Conservation (phyloP, 2,329 filamentous ascomycete species). For the Emergomyces africanus region DNA sequence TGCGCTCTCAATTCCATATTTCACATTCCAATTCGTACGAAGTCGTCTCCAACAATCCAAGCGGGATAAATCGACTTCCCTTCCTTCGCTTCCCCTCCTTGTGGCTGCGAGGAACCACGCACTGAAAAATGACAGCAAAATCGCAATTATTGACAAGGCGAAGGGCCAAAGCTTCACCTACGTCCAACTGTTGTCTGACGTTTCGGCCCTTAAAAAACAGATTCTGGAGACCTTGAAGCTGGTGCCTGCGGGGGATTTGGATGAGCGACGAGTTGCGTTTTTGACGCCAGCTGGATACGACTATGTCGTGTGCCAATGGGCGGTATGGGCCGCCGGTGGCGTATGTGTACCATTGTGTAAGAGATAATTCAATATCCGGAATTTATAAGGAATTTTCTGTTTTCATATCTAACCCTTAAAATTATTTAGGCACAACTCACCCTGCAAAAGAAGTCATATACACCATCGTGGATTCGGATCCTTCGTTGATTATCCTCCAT, state of each 20-base stretch:
- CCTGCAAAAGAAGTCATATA: slow-evolving; percentile 31
- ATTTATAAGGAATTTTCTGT: neutral
- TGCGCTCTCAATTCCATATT: neutral
- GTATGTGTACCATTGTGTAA: slow-evolving; percentile 32
- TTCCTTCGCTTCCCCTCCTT: slow-evolving; percentile 30
- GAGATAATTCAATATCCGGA: slow-evolving; percentile 4
- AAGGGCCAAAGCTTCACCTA: slow-evolving; percentile 30
- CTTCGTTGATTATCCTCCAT: slow-evolving; percentile 30
- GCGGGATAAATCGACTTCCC: slow-evolving; percentile 12
- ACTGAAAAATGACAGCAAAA: slow-evolving; percentile 19
- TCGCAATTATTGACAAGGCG: slow-evolving; percentile 27
- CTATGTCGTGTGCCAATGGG: slow-evolving; percentile 32
- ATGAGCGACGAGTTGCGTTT: slow-evolving; percentile 28
- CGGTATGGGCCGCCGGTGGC: slow-evolving; percentile 33
- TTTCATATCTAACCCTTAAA: slow-evolving; percentile 5
- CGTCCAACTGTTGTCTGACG: slow-evolving; percentile 28
- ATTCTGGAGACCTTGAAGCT: slow-evolving; percentile 22
- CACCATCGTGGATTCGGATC: slow-evolving; percentile 30
- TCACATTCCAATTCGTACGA: slow-evolving; percentile 3
- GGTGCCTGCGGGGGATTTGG: slow-evolving; percentile 16
- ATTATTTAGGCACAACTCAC: slow-evolving; percentile 25
- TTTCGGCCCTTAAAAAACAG: slow-evolving; percentile 22
- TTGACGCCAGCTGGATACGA: slow-evolving; percentile 30
- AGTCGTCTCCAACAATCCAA: neutral
- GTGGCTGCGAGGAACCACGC: slow-evolving; percentile 25